phyloP scores from a whole-genome alignment of 805 yeast genomes.

The Hanseniaspora valbyensis region DNA sequence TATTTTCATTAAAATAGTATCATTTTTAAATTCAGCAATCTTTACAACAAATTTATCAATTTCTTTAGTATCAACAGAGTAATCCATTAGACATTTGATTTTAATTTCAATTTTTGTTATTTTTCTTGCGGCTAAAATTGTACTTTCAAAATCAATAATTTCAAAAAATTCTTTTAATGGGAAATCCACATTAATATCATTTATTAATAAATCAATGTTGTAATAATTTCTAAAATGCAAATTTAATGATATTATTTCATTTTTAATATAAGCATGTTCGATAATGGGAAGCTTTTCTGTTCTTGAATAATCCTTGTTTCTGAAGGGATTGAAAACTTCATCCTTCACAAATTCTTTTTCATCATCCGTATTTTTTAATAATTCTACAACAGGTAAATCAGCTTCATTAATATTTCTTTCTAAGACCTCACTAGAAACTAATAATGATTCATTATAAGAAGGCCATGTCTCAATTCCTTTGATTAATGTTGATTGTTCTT shows the following conservation, averaged over 20 bases:
- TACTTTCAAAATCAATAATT: not conserved
- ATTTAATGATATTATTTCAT: not conserved
- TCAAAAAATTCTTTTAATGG: not conserved
- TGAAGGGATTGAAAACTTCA: slow-evolving; percentile 13
- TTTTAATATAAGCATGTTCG: slow-evolving; percentile 2
- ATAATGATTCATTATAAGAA: not conserved
- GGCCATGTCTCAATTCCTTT: not conserved
- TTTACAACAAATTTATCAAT: not conserved
- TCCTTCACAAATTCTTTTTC: not conserved
- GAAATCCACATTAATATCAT: not conserved
- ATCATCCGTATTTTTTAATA: not conserved
- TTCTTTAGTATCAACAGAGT: not conserved
- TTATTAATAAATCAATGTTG: slow-evolving; percentile 18
- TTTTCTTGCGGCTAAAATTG: not conserved
- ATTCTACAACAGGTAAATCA: not conserved
- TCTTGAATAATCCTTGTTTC: not conserved
- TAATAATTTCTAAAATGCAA: slow-evolving; percentile 20
- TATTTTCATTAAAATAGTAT: not conserved
- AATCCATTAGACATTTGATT: not conserved
- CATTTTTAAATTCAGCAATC: not conserved
- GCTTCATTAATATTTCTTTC: not conserved
- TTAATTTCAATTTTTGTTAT: not conserved
- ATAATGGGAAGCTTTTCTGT: not conserved
- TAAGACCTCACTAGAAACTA: not conserved
- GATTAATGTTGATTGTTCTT: not conserved